These are phyloP conservation scores for Penicillium sp. DNA, from an alignment of 2,329 filamentous ascomycete genomes.

Conservation along the genomic window DNA sequence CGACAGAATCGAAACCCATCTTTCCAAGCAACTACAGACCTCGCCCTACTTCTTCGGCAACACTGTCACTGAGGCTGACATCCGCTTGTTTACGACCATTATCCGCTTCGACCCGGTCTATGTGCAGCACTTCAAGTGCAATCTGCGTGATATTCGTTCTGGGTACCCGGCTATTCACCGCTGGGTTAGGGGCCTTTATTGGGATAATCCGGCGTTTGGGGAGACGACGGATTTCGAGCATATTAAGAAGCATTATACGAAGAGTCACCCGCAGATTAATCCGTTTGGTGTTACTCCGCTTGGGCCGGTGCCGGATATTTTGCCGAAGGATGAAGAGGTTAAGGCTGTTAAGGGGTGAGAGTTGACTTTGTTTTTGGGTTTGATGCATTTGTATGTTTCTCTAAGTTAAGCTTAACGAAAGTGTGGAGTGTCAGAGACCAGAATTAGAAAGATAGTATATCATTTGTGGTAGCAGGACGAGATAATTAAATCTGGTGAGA, in stretches of 20 bases:
- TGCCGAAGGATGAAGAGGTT: constrained; percentile 75
- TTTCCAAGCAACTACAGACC: constrained; percentile 43
- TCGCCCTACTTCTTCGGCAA: constrained; percentile 69
- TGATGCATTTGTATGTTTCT: background rate
- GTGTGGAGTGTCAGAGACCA: too few species aligned
- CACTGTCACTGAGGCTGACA: constrained; percentile 72
- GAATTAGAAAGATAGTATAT: too few species aligned
- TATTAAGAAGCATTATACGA: constrained; percentile 77
- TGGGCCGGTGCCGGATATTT: constrained; percentile 75
- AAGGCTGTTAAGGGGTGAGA: constrained; percentile 21
- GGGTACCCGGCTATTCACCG: constrained; percentile 75
- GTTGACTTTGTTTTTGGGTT: background rate
- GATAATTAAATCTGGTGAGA: too few species aligned
- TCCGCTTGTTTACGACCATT: constrained; percentile 69
- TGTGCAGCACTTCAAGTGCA: constrained; percentile 78
- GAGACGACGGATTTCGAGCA: constrained; percentile 89
- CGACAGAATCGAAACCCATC: constrained; percentile 68
- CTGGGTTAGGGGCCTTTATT: constrained; percentile 82
- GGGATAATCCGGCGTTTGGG: constrained; percentile 70
- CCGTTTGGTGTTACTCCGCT: constrained; percentile 70
- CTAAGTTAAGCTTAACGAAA: too few species aligned
- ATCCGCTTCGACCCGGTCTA: constrained; percentile 72
- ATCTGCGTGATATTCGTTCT: constrained; percentile 74
- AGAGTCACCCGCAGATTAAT: constrained; percentile 62
- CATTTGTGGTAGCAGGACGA: too few species aligned